Conservation (phyloP, 805 yeast genomes). For the Candida boleticola region DNA sequence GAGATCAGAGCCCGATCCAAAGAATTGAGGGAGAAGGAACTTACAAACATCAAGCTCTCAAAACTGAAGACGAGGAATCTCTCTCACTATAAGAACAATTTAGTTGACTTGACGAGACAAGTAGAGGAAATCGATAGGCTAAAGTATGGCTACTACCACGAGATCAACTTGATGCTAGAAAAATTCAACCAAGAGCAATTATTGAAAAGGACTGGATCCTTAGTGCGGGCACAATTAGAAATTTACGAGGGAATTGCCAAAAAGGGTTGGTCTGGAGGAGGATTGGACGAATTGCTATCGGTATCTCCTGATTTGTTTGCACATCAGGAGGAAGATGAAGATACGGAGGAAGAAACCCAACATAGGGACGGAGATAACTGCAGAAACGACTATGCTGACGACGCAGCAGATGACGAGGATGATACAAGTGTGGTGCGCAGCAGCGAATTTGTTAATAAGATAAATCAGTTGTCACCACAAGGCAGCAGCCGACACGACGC, state of each 20-base stretch:
- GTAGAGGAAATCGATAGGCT: slow-evolving; percentile 76
- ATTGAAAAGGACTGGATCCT: slow-evolving; percentile 54
- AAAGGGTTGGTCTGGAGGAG: slow-evolving; percentile 88
- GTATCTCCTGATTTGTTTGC: slow-evolving; percentile 56
- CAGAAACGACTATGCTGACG: not conserved
- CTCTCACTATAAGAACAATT: slow-evolving; percentile 62
- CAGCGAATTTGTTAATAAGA: not conserved
- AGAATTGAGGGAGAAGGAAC: slow-evolving; percentile 57
- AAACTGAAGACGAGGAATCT: slow-evolving; percentile 63
- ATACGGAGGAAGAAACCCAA: slow-evolving; percentile 8
- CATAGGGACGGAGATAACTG: slow-evolving; percentile 4
- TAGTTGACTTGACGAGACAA: slow-evolving; percentile 66
- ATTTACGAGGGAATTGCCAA: slow-evolving; percentile 76
- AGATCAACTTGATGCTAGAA: slow-evolving; percentile 60
- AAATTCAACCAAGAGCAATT: slow-evolving; percentile 52
- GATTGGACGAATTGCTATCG: slow-evolving; percentile 65
- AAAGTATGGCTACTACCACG: slow-evolving; percentile 72
- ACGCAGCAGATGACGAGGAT: not conserved
- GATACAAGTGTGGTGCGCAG: slow-evolving; percentile 3
- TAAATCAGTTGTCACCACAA: too few species aligned
- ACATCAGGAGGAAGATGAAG: slow-evolving; percentile 22
- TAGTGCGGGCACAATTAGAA: slow-evolving; percentile 78
- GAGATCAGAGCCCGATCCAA: slow-evolving; percentile 52
- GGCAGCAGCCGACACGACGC: too few species aligned
- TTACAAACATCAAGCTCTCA: slow-evolving; percentile 56